Evolutionary conservation across 108 stramenopile species (phyloP).

Genomic region (Chaetoceros muelleri): DNA sequence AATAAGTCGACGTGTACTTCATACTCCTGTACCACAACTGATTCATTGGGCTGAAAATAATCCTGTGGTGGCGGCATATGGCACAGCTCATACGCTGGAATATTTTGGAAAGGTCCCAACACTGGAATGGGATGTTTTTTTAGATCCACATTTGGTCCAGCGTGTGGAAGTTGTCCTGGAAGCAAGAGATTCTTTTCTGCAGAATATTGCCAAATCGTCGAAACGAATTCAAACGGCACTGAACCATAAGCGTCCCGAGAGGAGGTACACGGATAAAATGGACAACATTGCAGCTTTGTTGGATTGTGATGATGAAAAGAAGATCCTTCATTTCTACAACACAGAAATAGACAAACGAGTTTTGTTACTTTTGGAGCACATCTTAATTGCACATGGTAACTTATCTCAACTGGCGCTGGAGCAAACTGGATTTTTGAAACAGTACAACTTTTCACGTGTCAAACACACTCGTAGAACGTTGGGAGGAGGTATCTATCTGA

Average conservation of each 20-base stretch:
- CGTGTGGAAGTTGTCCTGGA: slow-evolving; percentile 58
- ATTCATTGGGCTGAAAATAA: slow-evolving; percentile 91
- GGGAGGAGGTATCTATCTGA: slow-evolving; percentile 75
- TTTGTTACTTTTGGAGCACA: slow-evolving; percentile 45
- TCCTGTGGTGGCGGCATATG: slow-evolving; percentile 83
- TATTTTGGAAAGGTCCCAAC: slow-evolving; percentile 38
- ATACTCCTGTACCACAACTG: slow-evolving; percentile 42
- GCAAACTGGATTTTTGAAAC: slow-evolving; percentile 50
- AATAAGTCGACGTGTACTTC: slow-evolving; percentile 55
- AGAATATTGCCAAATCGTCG: background rate
- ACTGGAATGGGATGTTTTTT: slow-evolving; percentile 77
- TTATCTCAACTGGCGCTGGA: slow-evolving; percentile 55
- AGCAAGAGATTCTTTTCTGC: slow-evolving; percentile 38
- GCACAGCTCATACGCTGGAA: slow-evolving; percentile 52
- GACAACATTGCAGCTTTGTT: background rate
- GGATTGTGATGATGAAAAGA: slow-evolving; percentile 14
- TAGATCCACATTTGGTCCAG: slow-evolving; percentile 60
- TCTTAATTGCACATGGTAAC: slow-evolving; percentile 82
- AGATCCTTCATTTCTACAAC: slow-evolving; percentile 43
- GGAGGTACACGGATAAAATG: background rate
- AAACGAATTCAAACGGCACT: slow-evolving; percentile 1
- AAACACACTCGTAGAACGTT: slow-evolving; percentile 62
- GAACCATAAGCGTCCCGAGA: background rate
- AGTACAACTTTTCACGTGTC: slow-evolving; percentile 70
- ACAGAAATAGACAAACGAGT: slow-evolving; percentile 43